Conservation (phyloP, 106 monocot species). For the Vanilla planifolia region DNA sequence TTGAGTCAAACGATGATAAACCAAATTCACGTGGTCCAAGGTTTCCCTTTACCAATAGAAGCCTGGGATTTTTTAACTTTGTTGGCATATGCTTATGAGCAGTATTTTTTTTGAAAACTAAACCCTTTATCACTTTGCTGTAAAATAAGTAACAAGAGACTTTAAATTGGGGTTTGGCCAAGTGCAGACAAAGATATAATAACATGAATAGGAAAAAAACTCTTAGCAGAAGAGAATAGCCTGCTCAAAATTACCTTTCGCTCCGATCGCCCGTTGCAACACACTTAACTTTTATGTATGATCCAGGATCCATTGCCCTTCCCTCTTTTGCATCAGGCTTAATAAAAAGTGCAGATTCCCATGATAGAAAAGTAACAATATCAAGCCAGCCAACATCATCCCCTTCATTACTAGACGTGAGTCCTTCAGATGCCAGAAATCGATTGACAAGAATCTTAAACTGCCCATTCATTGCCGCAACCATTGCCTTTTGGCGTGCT, state of each 20-base stretch:
- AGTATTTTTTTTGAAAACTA: conserved; percentile 93
- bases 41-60: conserved; percentile 65
- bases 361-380: conserved; percentile 74
- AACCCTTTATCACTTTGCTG: conserved; percentile 87
- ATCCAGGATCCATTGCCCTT: conserved; percentile 90
- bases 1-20: conserved; percentile 80
- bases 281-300: conserved; percentile 92
- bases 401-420: conserved; percentile 22
- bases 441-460: conserved; percentile 72
- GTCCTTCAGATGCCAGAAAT: conserved; percentile 76
- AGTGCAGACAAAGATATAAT: neutral
- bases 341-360: conserved; percentile 79
- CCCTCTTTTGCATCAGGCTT: conserved; percentile 83
- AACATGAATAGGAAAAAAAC: neutral
- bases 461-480: conserved; percentile 86
- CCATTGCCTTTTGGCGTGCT: conserved; percentile 68
- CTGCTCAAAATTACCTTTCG: conserved; percentile 54
- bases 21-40: conserved; percentile 69
- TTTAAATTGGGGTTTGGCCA: neutral
- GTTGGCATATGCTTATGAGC: conserved; percentile 99
- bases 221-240: neutral
- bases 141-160: conserved; percentile 6
- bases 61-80: conserved; percentile 62
- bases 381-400: conserved; percentile 59
- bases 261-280: conserved; percentile 56